These are phyloP conservation scores for Beauveria medogensis DNA, from an alignment of 2,329 filamentous ascomycete species.

Conservation along the genomic window DNA sequence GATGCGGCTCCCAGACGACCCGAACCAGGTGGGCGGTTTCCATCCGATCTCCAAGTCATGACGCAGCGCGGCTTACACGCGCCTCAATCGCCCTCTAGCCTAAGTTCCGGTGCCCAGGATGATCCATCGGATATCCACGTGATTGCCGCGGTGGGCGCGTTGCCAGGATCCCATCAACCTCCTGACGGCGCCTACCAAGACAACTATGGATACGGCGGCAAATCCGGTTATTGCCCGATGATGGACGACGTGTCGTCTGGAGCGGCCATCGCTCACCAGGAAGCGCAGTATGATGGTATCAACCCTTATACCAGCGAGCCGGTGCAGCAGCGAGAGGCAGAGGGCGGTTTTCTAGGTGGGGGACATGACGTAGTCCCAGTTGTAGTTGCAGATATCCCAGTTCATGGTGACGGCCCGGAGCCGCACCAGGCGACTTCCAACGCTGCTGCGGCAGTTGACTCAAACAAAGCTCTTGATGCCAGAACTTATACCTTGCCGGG, in stretches of 20 bases:
- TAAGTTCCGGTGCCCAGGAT: slow-evolving; percentile 55
- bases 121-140: slow-evolving; percentile 44
- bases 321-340: slow-evolving; percentile 16
- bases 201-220: slow-evolving; percentile 35
- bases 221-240: slow-evolving; percentile 34
- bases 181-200: slow-evolving; percentile 20
- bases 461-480: slow-evolving; percentile 5
- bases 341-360: slow-evolving; percentile 1
- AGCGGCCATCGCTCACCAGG: slow-evolving; percentile 40
- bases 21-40: slow-evolving; percentile 92
- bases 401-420: slow-evolving; percentile 8
- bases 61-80: slow-evolving; percentile 69
- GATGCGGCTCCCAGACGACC: slow-evolving; percentile 56
- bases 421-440: background rate
- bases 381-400: slow-evolving; percentile 5
- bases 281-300: slow-evolving; percentile 46
- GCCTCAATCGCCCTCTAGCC: slow-evolving; percentile 72
- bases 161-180: slow-evolving; percentile 35
- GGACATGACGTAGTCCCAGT: slow-evolving; percentile 9
- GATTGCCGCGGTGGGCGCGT: slow-evolving; percentile 48
- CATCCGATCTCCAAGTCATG: slow-evolving; percentile 84
- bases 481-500: slow-evolving; percentile 13
- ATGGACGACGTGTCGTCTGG: slow-evolving; percentile 43
- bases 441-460: background rate
- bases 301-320: slow-evolving; percentile 49